Conservation (phyloP, 768 basidiomycete species). For the Suillus sp. region DNA sequence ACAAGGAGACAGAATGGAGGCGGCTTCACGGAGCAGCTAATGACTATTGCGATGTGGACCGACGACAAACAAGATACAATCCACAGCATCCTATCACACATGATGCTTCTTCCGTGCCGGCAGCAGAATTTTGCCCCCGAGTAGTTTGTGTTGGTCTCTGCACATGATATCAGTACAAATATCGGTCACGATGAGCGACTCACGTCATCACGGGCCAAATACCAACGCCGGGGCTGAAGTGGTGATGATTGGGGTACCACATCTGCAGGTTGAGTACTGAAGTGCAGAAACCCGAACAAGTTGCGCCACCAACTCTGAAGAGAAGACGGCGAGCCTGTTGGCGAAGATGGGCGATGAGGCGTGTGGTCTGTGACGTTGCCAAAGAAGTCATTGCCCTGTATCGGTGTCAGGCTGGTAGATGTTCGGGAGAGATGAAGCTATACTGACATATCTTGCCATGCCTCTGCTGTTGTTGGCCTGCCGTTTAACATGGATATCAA, state of each 20-base stretch:
- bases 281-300: neutral
- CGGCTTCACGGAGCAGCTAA: neutral
- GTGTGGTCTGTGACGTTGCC: neutral
- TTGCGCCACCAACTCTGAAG: neutral
- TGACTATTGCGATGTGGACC: neutral
- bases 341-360: neutral
- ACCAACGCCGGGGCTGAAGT: neutral
- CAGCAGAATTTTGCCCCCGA: neutral
- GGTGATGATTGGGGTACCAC: neutral
- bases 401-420: neutral
- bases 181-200: neutral
- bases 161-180: neutral
- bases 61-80: neutral
- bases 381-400: constrained; percentile 2
- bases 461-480: neutral
- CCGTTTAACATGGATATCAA: neutral
- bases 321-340: neutral
- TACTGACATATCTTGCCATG: constrained; percentile 2
- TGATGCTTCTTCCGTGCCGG: neutral
- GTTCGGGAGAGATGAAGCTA: neutral
- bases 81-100: neutral
- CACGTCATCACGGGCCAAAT: neutral
- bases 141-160: neutral
- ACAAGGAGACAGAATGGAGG: neutral
- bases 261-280: neutral